Percentiles rank a stretch among this genome's conserved stretches.
phyloP scores from a whole-genome alignment of 2,329 filamentous ascomycete species.

The Graphilbum sp. region DNA sequence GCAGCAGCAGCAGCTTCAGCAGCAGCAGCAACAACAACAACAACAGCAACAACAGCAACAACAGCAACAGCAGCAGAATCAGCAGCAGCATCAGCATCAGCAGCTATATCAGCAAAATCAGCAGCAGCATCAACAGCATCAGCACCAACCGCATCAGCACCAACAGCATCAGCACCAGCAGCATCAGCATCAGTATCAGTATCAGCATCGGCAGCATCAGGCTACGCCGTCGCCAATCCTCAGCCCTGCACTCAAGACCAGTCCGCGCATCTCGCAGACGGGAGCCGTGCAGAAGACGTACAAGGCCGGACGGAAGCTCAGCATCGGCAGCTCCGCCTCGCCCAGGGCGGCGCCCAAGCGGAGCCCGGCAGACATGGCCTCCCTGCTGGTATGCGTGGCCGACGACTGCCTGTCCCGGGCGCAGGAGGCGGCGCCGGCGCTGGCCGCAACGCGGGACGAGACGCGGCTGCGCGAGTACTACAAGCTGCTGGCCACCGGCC shows the following conservation, averaged over 20 bases:
- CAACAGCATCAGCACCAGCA: not conserved
- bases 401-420: conserved; percentile 62
- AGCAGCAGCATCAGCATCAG: not conserved
- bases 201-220: not conserved
- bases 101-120: not conserved
- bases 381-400: conserved; percentile 52
- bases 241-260: conserved; percentile 4
- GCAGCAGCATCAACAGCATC: not conserved
- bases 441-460: conserved; percentile 33
- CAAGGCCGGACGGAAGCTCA: conserved; percentile 9
- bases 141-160: not conserved
- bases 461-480: conserved; percentile 48
- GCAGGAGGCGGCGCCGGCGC: conserved; percentile 31
- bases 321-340: conserved; percentile 14
- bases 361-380: conserved; percentile 30
- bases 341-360: conserved; percentile 21
- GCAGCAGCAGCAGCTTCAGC: not conserved
- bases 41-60: not conserved
- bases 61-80: not conserved
- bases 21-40: not conserved
- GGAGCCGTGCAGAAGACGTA: conserved; percentile 9
- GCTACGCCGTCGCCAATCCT: conserved; percentile 6
- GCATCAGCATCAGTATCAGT: not conserved
- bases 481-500: conserved; percentile 52
- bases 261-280: conserved; percentile 8